Conservation (phyloP, 164 flowering plant genomes). For the Paratinospora sagittata region DNA sequence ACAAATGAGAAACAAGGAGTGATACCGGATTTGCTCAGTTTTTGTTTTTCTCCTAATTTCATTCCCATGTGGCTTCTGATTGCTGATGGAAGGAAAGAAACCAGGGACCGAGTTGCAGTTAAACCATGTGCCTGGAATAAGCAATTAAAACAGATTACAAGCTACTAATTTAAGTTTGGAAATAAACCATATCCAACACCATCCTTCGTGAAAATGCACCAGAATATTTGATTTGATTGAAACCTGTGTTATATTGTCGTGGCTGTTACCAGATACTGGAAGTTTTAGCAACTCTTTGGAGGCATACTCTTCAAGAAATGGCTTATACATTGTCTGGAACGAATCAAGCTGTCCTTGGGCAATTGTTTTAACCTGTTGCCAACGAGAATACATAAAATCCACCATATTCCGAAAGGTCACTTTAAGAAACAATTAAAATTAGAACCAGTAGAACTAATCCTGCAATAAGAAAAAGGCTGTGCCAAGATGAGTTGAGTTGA, state of each 20-base stretch:
- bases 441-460: no score
- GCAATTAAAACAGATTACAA: conserved; percentile 13
- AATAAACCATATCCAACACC: background rate
- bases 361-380: conserved; percentile 61
- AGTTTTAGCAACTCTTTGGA: conserved; percentile 40
- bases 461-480: no score
- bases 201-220: background rate
- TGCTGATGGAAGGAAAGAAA: conserved; percentile 55
- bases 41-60: conserved; percentile 38
- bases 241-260: conserved; percentile 49
- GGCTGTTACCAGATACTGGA: conserved; percentile 28
- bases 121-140: conserved; percentile 52
- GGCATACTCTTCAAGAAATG: conserved; percentile 52
- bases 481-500: no score
- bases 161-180: background rate
- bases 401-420: background rate
- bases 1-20: background rate
- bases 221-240: conserved; percentile 5
- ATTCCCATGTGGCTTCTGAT: conserved; percentile 52
- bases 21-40: conserved; percentile 44
- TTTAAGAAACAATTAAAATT: no score
- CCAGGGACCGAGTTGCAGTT: conserved; percentile 47
- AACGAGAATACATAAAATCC: background rate
- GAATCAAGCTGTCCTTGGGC: conserved; percentile 58
- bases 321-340: conserved; percentile 59